Evolutionary conservation across 148 eudicot genomes (phyloP), one percentile per base, ranked within the genome.

Genomic region (Rhododendron mucronatum): DNA sequence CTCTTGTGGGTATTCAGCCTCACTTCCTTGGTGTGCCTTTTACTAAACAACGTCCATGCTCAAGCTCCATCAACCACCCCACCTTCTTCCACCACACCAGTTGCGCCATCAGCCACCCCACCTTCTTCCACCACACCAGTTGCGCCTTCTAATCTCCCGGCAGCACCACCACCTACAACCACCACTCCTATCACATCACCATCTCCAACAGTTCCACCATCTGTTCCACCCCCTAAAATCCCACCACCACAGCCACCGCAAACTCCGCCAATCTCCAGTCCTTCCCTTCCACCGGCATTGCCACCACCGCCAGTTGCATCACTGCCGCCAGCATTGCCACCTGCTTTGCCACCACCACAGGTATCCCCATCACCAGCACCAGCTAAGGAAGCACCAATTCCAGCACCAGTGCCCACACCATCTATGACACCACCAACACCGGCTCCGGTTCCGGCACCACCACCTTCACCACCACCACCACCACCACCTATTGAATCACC

Each of bases 61-160:
- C 99, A 96, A 89, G 87, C 92, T 18, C 98, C 94, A 30, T 95
- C 94, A 41, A 87, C 90, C 47, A 87, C 96, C 37, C 96, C 95
- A 21, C 85, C 94, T 73, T 81, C 71, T 26, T 26, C 37, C 37
- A 35, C 37, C 37, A 35, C 37, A 1, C 37, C 37, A 89, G 30
- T 30, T 30, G 87, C 92, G 23, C 98, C 94, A 30, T 95, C 94
- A 41, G 88, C 44, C 44, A 39, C 44, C 44, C 44, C 44, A 39
- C 44, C 44, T 39, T 39, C 44, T 39, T 39, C 92, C 53, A 87
- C 75, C 28, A 53, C 95, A 39, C 91, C 94, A 18, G 63, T 88
- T 14, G 30, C 91, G 7, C 28, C 88, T 26, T 51, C 91, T n/a
- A 86, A 41, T 21, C 85, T 78, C 45, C 69, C 80, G 7, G 30